Conservation (phyloP, 768 basidiomycete genomes). For the Royoungia palumana region DNA sequence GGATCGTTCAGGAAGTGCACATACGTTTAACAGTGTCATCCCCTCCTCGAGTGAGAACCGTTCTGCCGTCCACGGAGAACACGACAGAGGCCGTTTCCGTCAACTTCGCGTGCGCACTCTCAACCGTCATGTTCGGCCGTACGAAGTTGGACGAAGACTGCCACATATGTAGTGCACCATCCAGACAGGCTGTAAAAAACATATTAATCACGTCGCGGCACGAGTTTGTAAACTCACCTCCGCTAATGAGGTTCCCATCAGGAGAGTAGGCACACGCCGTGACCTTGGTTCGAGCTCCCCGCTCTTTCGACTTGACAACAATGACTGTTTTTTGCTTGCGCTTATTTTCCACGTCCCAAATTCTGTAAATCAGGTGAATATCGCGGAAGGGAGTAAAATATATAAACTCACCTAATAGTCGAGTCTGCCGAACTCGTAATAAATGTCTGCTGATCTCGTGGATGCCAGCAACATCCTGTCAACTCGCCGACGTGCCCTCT, state of each 20-base stretch:
- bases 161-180: conserved; percentile 95
- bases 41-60: conserved; percentile 84
- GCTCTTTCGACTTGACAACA: conserved; percentile 93
- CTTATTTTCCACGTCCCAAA: conserved; percentile 93
- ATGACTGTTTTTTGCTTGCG: conserved; percentile 95
- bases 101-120: conserved; percentile 83
- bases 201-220: not conserved
- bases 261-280: conserved; percentile 82
- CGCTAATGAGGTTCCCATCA: conserved; percentile 88
- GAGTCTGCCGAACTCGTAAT: conserved; percentile 95
- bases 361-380: conserved; percentile 42
- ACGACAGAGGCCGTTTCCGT: conserved; percentile 84
- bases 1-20: conserved; percentile 32
- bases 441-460: conserved; percentile 77
- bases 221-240: conserved; percentile 52
- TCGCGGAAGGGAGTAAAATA: not conserved
- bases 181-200: conserved; percentile 64
- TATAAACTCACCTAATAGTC: conserved; percentile 72
- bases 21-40: conserved; percentile 94
- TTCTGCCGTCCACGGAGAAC: conserved; percentile 86
- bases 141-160: conserved; percentile 90
- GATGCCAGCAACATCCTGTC: conserved; percentile 90
- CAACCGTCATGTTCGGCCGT: conserved; percentile 80
- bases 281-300: conserved; percentile 91
- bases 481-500: conserved; percentile 96